A percentile compares a stretch with the other conserved stretches of the same genome.
phyloP scores from a whole-genome alignment of 805 yeast genomes.

The Metschnikowia kofuensis region DNA sequence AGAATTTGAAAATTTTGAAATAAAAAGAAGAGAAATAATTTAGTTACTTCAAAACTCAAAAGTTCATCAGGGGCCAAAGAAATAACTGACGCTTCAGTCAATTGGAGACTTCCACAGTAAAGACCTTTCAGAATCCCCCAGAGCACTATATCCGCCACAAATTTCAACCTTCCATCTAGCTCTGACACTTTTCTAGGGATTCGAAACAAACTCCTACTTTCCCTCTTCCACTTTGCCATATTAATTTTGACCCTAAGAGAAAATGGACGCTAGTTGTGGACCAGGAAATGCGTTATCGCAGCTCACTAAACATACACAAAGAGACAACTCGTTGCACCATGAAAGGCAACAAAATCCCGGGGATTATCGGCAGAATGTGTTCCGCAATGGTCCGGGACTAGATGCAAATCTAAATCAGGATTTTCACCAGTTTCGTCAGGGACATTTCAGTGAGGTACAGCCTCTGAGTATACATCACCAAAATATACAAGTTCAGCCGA shows the following conservation, averaged over 20 bases:
- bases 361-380: conserved; percentile 9
- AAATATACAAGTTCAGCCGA: conserved; percentile 12
- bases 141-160: too few species aligned
- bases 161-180: too few species aligned
- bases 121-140: too few species aligned
- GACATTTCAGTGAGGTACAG: conserved; percentile 11
- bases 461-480: conserved; percentile 11
- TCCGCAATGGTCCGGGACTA: conserved; percentile 19
- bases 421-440: conserved; percentile 31
- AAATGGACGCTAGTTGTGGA: conserved; percentile 43
- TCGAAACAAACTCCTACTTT: too few species aligned
- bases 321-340: conserved; percentile 39
- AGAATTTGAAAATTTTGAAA: too few species aligned
- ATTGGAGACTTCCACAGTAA: too few species aligned
- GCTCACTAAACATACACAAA: conserved; percentile 38
- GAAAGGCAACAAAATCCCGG: conserved; percentile 20
- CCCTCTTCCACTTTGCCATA: too few species aligned
- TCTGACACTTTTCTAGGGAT: too few species aligned
- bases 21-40: too few species aligned
- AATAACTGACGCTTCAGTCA: too few species aligned
- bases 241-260: not conserved
- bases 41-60: too few species aligned
- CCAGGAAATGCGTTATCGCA: conserved; percentile 44
- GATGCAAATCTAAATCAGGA: conserved; percentile 39
- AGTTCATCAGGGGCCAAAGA: too few species aligned